Conservation (phyloP, 768 basidiomycete genomes). For the Collybia mongolica region DNA sequence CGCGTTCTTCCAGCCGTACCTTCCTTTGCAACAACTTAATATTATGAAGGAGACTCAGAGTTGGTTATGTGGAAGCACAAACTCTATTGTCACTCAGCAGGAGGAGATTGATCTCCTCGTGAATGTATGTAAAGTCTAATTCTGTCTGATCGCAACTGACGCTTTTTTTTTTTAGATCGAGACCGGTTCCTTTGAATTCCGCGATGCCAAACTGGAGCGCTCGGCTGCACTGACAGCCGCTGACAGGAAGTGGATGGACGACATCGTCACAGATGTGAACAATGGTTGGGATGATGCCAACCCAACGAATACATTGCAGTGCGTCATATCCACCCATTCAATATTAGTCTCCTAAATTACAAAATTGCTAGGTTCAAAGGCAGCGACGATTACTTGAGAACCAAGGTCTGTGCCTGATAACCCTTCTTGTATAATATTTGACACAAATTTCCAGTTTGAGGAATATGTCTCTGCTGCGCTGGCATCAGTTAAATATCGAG, state of each 20-base stretch:
- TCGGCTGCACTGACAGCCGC: constrained; percentile 82
- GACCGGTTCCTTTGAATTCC: constrained; percentile 82
- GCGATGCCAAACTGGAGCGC: constrained; percentile 77
- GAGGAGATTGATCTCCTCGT: constrained; percentile 89
- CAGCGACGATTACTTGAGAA: constrained; percentile 91
- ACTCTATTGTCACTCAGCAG: constrained; percentile 92
- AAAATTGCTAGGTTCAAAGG: constrained; percentile 75
- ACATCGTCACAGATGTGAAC: constrained; percentile 84
- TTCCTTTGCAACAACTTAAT: constrained; percentile 94
- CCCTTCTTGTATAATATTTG: neutral
- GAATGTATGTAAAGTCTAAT: constrained; percentile 52
- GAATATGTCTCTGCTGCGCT: constrained; percentile 92
- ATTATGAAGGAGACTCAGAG: constrained; percentile 75
- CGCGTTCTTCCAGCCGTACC: constrained; percentile 96
- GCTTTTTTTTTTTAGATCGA: constrained; percentile 60
- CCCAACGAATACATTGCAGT: constrained; percentile 66
- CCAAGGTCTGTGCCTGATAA: constrained; percentile 54
- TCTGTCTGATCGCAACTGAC: neutral
- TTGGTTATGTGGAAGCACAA: constrained; percentile 95
- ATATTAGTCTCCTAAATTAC: neutral
- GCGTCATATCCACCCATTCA: constrained; percentile 24
- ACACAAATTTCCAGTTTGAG: constrained; percentile 59
- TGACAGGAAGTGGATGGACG: constrained; percentile 98
- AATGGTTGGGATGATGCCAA: constrained; percentile 73
- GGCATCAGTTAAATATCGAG: constrained; percentile 85